Percentiles rank a stretch among this genome's conserved stretches.
Conservation (phyloP, 148 eudicot species). For the Rhododendron williamsianum region DNA sequence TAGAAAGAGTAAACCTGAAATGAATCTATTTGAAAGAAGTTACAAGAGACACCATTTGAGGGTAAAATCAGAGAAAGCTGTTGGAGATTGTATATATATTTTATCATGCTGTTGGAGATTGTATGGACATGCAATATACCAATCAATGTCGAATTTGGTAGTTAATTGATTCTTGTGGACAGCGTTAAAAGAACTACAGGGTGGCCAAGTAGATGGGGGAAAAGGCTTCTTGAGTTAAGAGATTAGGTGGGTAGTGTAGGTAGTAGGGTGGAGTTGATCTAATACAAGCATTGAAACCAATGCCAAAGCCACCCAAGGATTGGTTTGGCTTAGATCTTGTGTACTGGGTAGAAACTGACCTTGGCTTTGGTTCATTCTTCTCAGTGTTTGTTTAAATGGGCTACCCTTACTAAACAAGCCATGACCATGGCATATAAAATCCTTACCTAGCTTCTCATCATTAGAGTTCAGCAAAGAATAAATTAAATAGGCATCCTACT, state of each 20-base stretch:
- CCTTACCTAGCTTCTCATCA: neutral
- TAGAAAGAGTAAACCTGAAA: neutral
- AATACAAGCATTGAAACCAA: neutral
- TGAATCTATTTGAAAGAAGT: neutral
- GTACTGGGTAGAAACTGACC: neutral
- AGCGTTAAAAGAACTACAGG: neutral
- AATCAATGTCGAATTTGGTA: neutral
- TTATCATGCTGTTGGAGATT: neutral
- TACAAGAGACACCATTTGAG: neutral
- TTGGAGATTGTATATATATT: neutral
- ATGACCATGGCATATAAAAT: neutral
- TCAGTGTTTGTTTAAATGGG: neutral
- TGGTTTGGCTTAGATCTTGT: neutral
- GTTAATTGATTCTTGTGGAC: neutral
- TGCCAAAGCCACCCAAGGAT: neutral
- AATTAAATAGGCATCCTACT: no score
- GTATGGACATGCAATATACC: neutral
- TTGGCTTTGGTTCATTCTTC: neutral
- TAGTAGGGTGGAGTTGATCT: neutral
- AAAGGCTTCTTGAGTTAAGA: neutral
- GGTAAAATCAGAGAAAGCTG: neutral
- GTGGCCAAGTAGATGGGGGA: neutral
- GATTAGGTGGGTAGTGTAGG: neutral
- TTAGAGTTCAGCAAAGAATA: neutral
- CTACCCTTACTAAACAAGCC: neutral